A percentile compares a stretch with the other conserved stretches of the same genome.
Evolutionary conservation across 306 rosid genomes (phyloP).

Genomic region (Pachyrhizus erosus): DNA sequence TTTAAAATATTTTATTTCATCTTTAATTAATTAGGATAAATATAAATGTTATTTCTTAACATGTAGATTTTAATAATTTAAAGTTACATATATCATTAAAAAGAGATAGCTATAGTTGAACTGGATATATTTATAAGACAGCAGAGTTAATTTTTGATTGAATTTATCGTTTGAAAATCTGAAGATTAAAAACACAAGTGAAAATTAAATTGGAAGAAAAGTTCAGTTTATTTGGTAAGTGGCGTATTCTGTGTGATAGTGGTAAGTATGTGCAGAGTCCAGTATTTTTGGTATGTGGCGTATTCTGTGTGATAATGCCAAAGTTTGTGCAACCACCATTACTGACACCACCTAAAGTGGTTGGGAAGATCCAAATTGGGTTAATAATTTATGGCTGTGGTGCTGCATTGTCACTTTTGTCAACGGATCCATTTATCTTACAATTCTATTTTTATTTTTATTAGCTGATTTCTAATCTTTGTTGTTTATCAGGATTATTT

Average conservation of each 20-base stretch:
- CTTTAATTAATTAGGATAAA: too few species aligned
- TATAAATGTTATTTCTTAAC: too few species aligned
- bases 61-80: too few species aligned
- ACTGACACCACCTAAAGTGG: conserved; percentile 28
- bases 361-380: background rate
- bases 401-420: background rate
- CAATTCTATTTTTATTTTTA: too few species aligned
- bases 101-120: too few species aligned
- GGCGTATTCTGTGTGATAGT: background rate
- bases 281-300: background rate
- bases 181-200: background rate
- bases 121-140: too few species aligned
- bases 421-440: background rate
- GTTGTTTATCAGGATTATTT: too few species aligned
- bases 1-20: background rate
- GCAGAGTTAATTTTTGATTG: too few species aligned
- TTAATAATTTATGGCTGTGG: conserved; percentile 18
- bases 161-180: too few species aligned
- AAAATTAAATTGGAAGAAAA: background rate
- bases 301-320: conserved; percentile 2
- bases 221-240: background rate
- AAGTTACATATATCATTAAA: too few species aligned
- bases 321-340: conserved; percentile 12
- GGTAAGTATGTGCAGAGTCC: background rate
- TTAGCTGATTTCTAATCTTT: too few species aligned